These are phyloP conservation scores for Croton setiger DNA, from an alignment of 441 rosid species.

Conservation along the genomic window DNA sequence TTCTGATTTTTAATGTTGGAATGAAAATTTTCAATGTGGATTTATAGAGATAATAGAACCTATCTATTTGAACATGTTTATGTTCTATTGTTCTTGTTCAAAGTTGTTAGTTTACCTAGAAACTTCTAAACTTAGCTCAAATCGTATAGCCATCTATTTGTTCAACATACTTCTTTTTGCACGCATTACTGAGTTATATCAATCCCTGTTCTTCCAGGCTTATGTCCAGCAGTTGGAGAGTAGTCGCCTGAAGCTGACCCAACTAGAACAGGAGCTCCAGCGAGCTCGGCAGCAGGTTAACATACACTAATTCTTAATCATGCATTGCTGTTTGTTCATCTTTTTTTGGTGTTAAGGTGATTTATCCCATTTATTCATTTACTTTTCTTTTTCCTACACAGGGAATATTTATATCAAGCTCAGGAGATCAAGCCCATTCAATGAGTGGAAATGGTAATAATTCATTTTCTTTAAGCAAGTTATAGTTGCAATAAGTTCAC, in stretches of 20 bases:
- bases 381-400: slow-evolving; percentile 20
- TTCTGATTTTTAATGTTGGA: neutral
- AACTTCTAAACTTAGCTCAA: neutral
- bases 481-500: neutral
- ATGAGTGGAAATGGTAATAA: slow-evolving; percentile 81
- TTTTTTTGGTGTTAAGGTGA: neutral
- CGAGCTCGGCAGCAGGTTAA: slow-evolving; percentile 96
- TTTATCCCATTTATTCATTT: neutral
- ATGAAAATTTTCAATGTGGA: neutral
- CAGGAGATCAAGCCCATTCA: slow-evolving; percentile 93
- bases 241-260: slow-evolving; percentile 90
- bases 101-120: neutral
- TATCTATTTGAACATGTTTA: neutral
- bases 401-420: slow-evolving; percentile 96
- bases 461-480: slow-evolving; percentile 7
- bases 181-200: slow-evolving; percentile 14
- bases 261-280: slow-evolving; percentile 97
- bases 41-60: neutral
- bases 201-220: slow-evolving; percentile 45
- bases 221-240: slow-evolving; percentile 97
- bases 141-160: slow-evolving; percentile 1
- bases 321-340: neutral
- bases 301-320: slow-evolving; percentile 23
- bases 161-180: neutral
- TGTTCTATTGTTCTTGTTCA: neutral